Evolutionary conservation across 2,329 filamentous ascomycete species (phyloP).

Genomic region (Penicillium psychrosexuale): DNA sequence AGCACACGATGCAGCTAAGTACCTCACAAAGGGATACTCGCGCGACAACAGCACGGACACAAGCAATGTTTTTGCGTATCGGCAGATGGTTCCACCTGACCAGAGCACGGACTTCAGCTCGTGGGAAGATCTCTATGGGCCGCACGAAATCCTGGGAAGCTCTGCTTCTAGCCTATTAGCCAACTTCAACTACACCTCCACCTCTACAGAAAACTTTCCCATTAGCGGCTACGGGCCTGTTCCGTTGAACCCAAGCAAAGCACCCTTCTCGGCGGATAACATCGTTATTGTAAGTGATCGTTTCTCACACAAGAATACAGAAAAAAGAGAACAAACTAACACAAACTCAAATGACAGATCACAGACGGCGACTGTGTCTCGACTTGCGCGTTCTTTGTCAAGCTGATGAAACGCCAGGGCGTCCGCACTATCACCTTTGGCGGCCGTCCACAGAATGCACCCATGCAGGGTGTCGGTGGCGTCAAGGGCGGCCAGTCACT

Average conservation of each 20-base stretch:
- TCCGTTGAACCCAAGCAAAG: slow-evolving; percentile 14
- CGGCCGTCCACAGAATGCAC: slow-evolving; percentile 53
- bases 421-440: slow-evolving; percentile 59
- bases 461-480: slow-evolving; percentile 65
- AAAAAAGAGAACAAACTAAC: neutral
- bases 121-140: slow-evolving; percentile 47
- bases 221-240: slow-evolving; percentile 28
- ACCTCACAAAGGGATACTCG: slow-evolving; percentile 32
- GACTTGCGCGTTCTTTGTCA: slow-evolving; percentile 58
- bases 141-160: slow-evolving; percentile 22
- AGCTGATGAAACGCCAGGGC: slow-evolving; percentile 53
- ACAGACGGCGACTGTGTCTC: slow-evolving; percentile 59
- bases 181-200: slow-evolving; percentile 27
- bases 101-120: slow-evolving; percentile 36
- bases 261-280: slow-evolving; percentile 33
- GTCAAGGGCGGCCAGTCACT: slow-evolving; percentile 53
- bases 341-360: slow-evolving; percentile 29
- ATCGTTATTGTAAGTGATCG: slow-evolving; percentile 29
- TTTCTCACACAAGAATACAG: neutral
- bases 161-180: slow-evolving; percentile 24
- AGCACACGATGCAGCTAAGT: slow-evolving; percentile 41
- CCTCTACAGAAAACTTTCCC: slow-evolving; percentile 18
- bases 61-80: slow-evolving; percentile 22
- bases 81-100: slow-evolving; percentile 25
- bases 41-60: slow-evolving; percentile 13